Conservation (phyloP, 2,329 filamentous ascomycete species). For the Exophiala spinifera region DNA sequence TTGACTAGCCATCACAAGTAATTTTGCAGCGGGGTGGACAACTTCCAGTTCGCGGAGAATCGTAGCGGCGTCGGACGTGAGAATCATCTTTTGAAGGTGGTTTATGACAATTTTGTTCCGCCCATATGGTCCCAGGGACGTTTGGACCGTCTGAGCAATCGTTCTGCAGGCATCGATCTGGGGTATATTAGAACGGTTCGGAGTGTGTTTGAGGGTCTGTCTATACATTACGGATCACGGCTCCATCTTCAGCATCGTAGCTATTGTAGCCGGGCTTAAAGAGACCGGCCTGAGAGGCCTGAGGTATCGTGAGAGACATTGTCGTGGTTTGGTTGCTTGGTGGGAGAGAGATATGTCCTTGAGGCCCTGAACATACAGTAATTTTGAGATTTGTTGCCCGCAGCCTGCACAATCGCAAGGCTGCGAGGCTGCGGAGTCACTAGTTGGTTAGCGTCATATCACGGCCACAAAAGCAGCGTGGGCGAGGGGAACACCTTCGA, state of each 20-base stretch:
- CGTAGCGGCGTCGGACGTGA: conserved; percentile 95
- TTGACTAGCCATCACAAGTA: conserved; percentile 97
- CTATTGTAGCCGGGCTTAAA: conserved; percentile 98
- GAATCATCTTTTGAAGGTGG: conserved; percentile 98
- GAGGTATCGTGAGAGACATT: conserved; percentile 97
- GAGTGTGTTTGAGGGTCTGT: background rate
- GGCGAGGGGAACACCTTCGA: too few species aligned
- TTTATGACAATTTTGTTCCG: conserved; percentile 99
- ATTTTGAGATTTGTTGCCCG: background rate
- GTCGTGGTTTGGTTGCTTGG: background rate
- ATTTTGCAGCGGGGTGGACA: conserved; percentile 94
- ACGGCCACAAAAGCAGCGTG: too few species aligned
- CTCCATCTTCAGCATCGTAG: conserved; percentile 98
- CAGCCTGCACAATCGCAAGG: background rate
- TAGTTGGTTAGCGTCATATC: background rate
- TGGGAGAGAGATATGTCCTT: background rate
- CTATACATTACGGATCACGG: conserved; percentile 78
- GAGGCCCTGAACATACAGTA: background rate
- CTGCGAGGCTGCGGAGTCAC: background rate
- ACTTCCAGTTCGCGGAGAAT: conserved; percentile 97
- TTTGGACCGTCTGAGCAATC: conserved; percentile 94
- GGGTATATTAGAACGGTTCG: conserved; percentile 7
- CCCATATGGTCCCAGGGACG: conserved; percentile 92
- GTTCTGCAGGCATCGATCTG: conserved; percentile 91
- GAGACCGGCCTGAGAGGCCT: conserved; percentile 84